Percentiles rank a stretch among this genome's conserved stretches.
phyloP scores from a whole-genome alignment of 2,329 filamentous ascomycete genomes.

The Fusarium miscanthi region DNA sequence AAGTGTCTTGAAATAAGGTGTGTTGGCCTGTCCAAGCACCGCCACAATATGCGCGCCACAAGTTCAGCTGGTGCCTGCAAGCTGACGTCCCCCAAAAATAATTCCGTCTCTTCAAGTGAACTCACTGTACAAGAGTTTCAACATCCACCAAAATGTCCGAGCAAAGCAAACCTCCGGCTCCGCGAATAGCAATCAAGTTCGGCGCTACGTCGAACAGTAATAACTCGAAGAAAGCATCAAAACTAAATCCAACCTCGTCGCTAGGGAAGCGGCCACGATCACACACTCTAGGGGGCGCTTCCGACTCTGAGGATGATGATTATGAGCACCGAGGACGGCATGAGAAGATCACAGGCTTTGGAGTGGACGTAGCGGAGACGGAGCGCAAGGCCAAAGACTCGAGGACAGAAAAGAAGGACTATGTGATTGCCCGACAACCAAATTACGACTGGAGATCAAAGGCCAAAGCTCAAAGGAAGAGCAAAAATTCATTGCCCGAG shows the following conservation, averaged over 20 bases:
- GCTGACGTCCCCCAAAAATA: constrained; percentile 22
- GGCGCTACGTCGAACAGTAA: constrained; percentile 48
- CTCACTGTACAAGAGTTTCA: neutral
- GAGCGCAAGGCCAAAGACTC: constrained; percentile 50
- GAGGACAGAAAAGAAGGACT: constrained; percentile 49
- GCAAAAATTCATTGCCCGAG: constrained; percentile 69
- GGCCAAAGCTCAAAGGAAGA: constrained; percentile 57
- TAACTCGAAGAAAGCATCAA: constrained; percentile 45
- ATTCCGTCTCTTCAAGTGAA: constrained; percentile 1
- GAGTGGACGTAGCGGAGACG: constrained; percentile 56
- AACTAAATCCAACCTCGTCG: constrained; percentile 53
- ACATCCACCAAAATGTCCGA: constrained; percentile 32
- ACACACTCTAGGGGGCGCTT: constrained; percentile 55
- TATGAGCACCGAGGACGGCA: constrained; percentile 49
- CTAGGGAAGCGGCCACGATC: constrained; percentile 62
- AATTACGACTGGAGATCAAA: constrained; percentile 74
- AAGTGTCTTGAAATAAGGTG: neutral
- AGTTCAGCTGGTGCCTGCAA: constrained; percentile 2
- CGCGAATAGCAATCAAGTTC: constrained; percentile 63
- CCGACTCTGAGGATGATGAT: constrained; percentile 56
- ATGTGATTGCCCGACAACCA: constrained; percentile 67
- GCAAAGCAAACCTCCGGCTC: constrained; percentile 44
- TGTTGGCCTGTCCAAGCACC: neutral
- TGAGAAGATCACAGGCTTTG: constrained; percentile 64
- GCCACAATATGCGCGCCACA: constrained; percentile 16